phyloP scores from a whole-genome alignment of 257 asterid genomes.

The Nicotiana knightiana region DNA sequence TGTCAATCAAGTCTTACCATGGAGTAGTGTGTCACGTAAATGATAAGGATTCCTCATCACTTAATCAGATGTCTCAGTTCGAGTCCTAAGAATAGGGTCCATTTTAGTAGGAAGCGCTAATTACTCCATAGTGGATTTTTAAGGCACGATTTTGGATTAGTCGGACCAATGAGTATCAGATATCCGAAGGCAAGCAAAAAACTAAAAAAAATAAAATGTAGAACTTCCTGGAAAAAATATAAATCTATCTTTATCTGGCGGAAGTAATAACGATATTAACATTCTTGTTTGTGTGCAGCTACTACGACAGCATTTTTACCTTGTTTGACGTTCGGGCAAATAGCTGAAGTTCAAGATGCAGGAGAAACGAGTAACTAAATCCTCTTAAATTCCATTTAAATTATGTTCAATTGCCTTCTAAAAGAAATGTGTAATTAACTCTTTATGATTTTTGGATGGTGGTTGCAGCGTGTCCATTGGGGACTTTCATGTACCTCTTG shows the following conservation, averaged over 20 bases:
- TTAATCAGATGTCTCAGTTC: no score
- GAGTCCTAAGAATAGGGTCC: no score
- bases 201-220: no score
- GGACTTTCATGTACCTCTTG: conserved; percentile 29
- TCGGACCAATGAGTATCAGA: no score
- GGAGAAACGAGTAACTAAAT: conserved; percentile 32
- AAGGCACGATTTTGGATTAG: no score
- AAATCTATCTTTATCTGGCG: no score
- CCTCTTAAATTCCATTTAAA: not conserved
- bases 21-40: not conserved
- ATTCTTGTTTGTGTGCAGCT: conserved; percentile 25
- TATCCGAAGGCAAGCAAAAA: no score
- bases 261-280: not conserved
- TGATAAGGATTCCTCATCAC: no score
- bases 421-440: not conserved
- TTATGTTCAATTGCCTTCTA: not conserved
- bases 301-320: conserved; percentile 37
- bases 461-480: conserved; percentile 35
- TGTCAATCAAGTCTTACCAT: not conserved
- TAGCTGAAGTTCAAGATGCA: conserved; percentile 39
- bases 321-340: conserved; percentile 50
- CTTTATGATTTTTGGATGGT: not conserved
- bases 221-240: no score
- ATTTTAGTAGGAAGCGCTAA: no score
- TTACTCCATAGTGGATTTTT: no score